Conservation (phyloP, 306 rosid genomes). For the Hippophae tibetana region DNA sequence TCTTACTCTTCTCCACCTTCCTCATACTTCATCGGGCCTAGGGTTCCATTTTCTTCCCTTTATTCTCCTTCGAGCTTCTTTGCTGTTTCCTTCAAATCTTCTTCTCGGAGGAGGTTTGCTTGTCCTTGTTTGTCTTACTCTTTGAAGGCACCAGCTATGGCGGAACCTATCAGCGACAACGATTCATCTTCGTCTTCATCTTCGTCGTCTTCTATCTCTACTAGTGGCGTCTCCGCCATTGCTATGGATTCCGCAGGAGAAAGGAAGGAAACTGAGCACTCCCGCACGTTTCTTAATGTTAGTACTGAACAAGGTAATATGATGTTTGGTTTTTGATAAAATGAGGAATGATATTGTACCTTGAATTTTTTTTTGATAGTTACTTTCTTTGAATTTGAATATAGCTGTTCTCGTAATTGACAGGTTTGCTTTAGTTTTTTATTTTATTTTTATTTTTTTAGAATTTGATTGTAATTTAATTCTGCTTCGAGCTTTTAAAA, state of each 20-base stretch:
- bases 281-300: conserved; percentile 36
- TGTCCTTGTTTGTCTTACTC: conserved; percentile 26
- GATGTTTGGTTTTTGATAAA: conserved; percentile 1
- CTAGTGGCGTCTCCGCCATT: conserved; percentile 1
- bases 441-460: not conserved
- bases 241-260: conserved; percentile 6
- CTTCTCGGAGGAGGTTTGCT: conserved; percentile 6
- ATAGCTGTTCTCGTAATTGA: not conserved
- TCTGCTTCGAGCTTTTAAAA: not conserved
- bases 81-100: conserved; percentile 21
- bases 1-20: conserved; percentile 14
- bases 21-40: conserved; percentile 13
- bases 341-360: not conserved
- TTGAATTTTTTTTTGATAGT: not conserved
- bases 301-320: conserved; percentile 29
- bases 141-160: conserved; percentile 28
- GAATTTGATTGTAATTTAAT: not conserved
- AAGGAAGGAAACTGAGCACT: conserved; percentile 21
- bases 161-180: conserved; percentile 32
- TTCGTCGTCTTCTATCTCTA: not conserved
- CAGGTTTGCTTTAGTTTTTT: not conserved
- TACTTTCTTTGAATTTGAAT: not conserved
- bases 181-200: conserved; percentile 15
- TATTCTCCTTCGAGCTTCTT: conserved; percentile 18
- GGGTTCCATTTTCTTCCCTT: conserved; percentile 21